These are phyloP conservation scores for Inga oerstediana DNA, from an alignment of 306 rosid genomes.

Conservation along the genomic window DNA sequence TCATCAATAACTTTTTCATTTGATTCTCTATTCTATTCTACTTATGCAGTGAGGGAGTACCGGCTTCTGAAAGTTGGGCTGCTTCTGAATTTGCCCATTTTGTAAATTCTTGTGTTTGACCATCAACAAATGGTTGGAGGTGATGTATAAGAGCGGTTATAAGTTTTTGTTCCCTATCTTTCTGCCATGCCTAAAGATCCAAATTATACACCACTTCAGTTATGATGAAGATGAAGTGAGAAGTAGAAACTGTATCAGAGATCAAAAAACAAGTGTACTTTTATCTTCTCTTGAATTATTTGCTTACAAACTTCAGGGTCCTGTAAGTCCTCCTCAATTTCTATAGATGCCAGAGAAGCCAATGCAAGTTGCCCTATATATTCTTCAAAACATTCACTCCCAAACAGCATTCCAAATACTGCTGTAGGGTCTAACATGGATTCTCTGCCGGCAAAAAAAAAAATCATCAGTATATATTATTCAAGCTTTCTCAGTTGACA, in stretches of 20 bases:
- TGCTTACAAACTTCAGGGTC: slow-evolving; percentile 62
- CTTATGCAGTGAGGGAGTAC: slow-evolving; percentile 31
- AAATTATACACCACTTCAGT: slow-evolving; percentile 3
- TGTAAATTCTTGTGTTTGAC: slow-evolving; percentile 65
- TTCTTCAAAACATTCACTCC: slow-evolving; percentile 88
- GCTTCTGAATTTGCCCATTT: slow-evolving; percentile 82
- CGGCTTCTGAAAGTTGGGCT: slow-evolving; percentile 68
- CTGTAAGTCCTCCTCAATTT: slow-evolving; percentile 53
- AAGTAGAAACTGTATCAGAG: background rate
- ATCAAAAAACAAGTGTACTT: slow-evolving; percentile 42
- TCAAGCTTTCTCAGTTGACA: background rate
- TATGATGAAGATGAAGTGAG: background rate
- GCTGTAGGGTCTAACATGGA: slow-evolving; percentile 85
- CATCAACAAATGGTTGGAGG: slow-evolving; percentile 76
- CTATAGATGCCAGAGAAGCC: slow-evolving; percentile 70
- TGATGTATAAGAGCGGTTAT: slow-evolving; percentile 54
- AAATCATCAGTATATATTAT: no score
- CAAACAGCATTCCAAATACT: slow-evolving; percentile 97
- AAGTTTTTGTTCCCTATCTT: slow-evolving; percentile 82
- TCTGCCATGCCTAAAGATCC: slow-evolving; percentile 61
- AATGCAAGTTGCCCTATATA: slow-evolving; percentile 87
- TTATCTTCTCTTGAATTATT: slow-evolving; percentile 69
- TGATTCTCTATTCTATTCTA: no score
- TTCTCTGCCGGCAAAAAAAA: slow-evolving; percentile 48
- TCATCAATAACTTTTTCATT: no score